Percentiles rank a stretch among this genome's conserved stretches.
Conservation (phyloP, 257 asterid species). For the Lycium ferocissimum region DNA sequence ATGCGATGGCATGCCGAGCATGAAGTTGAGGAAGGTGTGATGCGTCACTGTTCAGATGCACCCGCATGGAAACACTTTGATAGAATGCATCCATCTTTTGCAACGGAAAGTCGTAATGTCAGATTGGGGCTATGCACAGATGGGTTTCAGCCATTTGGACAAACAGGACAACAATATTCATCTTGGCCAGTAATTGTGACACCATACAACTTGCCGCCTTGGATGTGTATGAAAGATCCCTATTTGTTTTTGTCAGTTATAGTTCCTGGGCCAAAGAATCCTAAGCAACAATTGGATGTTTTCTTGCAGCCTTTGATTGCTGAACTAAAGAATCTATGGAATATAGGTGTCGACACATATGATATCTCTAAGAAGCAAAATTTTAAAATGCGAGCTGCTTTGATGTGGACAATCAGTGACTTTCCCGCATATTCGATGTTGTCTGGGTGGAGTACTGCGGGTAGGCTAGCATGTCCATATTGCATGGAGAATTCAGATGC, state of each 20-base stretch:
- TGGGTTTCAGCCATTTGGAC: background rate
- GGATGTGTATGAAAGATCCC: background rate
- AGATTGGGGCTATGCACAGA: background rate
- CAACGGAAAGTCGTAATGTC: background rate
- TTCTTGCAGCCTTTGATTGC: background rate
- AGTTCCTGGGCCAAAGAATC: background rate
- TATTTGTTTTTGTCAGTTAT: background rate
- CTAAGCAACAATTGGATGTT: background rate
- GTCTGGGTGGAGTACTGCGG: background rate
- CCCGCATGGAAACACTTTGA: background rate
- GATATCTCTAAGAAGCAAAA: background rate
- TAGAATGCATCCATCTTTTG: background rate
- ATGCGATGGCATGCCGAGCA: background rate
- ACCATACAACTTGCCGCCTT: background rate
- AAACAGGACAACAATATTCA: background rate
- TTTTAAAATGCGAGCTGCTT: background rate
- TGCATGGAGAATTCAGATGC: background rate
- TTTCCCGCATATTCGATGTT: background rate
- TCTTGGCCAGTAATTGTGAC: slow-evolving; percentile 1
- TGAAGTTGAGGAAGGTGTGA: background rate
- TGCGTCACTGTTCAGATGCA: background rate
- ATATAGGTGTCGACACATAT: background rate
- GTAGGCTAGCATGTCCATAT: background rate
- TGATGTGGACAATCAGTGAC: background rate
- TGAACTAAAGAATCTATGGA: background rate